These are phyloP conservation scores for Ceratorhiza oryzae-sativae DNA, from an alignment of 1,284 basidiomycete species.

Conservation along the genomic window DNA sequence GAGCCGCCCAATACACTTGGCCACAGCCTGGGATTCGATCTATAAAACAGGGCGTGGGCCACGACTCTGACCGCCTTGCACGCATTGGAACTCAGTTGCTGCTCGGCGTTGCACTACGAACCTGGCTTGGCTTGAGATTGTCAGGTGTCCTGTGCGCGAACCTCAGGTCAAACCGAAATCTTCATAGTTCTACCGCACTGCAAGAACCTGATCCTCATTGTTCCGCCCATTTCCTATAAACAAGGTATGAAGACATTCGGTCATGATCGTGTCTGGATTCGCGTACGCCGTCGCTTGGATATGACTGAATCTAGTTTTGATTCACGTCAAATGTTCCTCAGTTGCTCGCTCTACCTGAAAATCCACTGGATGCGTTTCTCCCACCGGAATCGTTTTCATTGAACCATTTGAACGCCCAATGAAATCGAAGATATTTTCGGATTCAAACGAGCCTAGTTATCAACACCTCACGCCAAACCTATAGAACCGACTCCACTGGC, in stretches of 20 bases:
- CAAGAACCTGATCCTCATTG: not conserved
- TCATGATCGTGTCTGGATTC: not conserved
- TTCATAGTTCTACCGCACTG: not conserved
- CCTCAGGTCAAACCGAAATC: too few species aligned
- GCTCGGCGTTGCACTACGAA: not conserved
- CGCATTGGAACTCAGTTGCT: constrained; percentile 12
- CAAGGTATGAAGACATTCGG: not conserved
- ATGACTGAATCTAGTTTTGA: too few species aligned
- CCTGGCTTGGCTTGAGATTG: not conserved
- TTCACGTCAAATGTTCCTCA: too few species aligned
- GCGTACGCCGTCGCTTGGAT: too few species aligned
- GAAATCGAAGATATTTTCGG: too few species aligned
- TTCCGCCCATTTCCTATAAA: not conserved
- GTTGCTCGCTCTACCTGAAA: too few species aligned
- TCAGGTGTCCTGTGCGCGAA: too few species aligned
- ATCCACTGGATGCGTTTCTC: too few species aligned
- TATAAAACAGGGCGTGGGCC: not conserved
- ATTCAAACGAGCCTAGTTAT: too few species aligned
- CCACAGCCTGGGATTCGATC: not conserved
- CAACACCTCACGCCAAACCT: not conserved
- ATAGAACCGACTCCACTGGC: constrained; percentile 7
- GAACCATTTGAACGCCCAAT: too few species aligned
- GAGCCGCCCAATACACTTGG: not conserved
- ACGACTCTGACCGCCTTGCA: not conserved
- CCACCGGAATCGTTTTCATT: too few species aligned